phyloP scores from a whole-genome alignment of 805 yeast genomes.

The Ogataea ganodermae region DNA sequence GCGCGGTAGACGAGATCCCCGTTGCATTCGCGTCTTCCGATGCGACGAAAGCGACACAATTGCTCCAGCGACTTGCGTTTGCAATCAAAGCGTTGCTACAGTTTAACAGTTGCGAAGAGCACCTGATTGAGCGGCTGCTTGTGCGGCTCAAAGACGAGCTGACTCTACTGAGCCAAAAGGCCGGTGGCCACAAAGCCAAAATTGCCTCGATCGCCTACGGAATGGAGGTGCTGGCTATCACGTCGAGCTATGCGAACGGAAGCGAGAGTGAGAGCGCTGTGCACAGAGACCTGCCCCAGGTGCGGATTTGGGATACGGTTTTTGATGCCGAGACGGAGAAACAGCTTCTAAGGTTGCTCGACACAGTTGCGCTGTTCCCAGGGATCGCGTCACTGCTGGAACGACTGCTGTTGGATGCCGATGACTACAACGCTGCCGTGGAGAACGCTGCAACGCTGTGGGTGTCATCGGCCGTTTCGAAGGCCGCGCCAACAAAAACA shows the following conservation, averaged over 20 bases:
- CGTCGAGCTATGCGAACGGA: conserved; percentile 21
- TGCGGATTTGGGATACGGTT: conserved; percentile 22
- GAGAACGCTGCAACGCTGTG: conserved; percentile 38
- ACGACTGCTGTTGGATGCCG: background rate
- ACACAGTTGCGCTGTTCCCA: background rate
- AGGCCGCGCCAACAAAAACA: background rate
- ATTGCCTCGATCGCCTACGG: conserved; percentile 12
- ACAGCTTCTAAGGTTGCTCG: conserved; percentile 15
- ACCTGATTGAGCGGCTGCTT: background rate
- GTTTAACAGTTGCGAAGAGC: conserved; percentile 1
- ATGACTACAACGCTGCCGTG: conserved; percentile 15
- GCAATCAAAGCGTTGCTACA: conserved; percentile 3
- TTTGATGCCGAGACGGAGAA: conserved; percentile 28
- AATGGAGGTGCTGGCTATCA: conserved; percentile 25
- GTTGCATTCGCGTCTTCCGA: conserved; percentile 31
- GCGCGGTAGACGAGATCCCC: conserved; percentile 20
- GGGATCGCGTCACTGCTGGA: background rate
- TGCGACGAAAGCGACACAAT: conserved; percentile 18
- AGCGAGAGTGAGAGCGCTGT: background rate
- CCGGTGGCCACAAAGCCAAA: background rate
- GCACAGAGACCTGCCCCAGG: conserved; percentile 6
- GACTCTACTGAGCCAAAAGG: conserved; percentile 11
- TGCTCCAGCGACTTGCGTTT: conserved; percentile 18
- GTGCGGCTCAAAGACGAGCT: conserved; percentile 19
- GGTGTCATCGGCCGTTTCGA: conserved; percentile 38